phyloP scores from a whole-genome alignment of 805 yeast genomes.

The Diddensiella santjacobensis region DNA sequence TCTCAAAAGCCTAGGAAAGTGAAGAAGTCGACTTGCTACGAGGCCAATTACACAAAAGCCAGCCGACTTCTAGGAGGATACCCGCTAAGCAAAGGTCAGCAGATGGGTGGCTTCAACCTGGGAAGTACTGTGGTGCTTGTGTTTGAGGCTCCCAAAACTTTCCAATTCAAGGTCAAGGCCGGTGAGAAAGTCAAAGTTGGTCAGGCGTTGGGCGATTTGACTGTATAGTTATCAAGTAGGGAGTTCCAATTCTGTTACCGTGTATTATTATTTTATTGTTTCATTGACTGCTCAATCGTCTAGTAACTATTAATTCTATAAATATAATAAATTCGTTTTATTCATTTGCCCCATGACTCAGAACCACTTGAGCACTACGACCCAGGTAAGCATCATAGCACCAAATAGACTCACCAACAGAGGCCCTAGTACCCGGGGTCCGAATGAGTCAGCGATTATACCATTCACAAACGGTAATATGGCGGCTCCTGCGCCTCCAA shows the following conservation, averaged over 20 bases:
- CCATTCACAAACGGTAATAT: constrained; percentile 67
- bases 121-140: constrained; percentile 97
- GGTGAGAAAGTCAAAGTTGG: constrained; percentile 89
- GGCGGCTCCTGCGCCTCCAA: constrained; percentile 86
- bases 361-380: constrained; percentile 17
- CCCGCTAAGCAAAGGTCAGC: constrained; percentile 87
- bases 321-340: too few species aligned
- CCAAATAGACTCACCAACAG: constrained; percentile 23
- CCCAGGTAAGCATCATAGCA: constrained; percentile 27
- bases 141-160: constrained; percentile 88
- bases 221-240: too few species aligned
- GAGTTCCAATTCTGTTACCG: too few species aligned
- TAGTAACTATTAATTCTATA: too few species aligned
- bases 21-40: constrained; percentile 80
- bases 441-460: constrained; percentile 33
- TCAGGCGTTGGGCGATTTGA: constrained; percentile 37
- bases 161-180: constrained; percentile 60
- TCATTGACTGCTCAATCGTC: too few species aligned
- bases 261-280: too few species aligned
- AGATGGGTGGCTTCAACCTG: constrained; percentile 94
- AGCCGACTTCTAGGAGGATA: constrained; percentile 74
- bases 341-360: too few species aligned
- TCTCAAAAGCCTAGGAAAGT: constrained; percentile 33
- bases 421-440: constrained; percentile 28
- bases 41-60: constrained; percentile 85